Base-by-base conservation (phyloP, 176 grass and related monocot genomes). In the Musa schizocarpa region DNA sequence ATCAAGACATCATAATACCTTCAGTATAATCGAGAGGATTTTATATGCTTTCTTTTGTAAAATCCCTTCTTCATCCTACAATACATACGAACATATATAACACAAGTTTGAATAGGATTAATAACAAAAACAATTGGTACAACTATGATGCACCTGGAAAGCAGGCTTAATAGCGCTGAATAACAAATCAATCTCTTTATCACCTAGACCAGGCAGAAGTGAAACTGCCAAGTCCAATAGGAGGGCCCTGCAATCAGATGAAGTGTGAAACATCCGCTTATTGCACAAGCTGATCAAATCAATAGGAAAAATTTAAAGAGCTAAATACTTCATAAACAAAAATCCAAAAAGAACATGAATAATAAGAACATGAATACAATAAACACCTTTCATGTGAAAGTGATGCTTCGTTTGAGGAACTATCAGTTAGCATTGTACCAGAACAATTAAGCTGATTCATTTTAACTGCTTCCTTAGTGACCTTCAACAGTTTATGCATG, bases 31-130 rank as follows among this genome's bases (percentile, higher is more conserved):
- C 73, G 90, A 87, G 9, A 98, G 84, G 20, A 93, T 87, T 92
- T 98, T 98, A 89, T 98, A 98, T 78, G 94, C 94, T 87, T 92
- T 93, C 71, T 98, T 98, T 69, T 98, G 94, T 55, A 93, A 87
- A 73, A 89, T 75, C n/a, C 84, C 82, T 75, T 98, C 90, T 9
- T 49, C 82, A 77, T 98, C 90, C 94, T 98, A 69, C 9, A 89
- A 88, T 57, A 52, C 52, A 68, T 73, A 64, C 34, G 75, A 65
- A 27, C 3, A 53, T 68, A 23, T 25, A 56, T 50, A 50, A 9
- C 10, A 74, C 17, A 57, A 61, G 29, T 69, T 49, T 61, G 48
- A 12, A 76, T n/a, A 69, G 11, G 50, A 2, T 68, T 50, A 73
- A 74, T 43, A 6, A 6, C 50, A 22, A 71, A 66, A 48, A 1